Evolutionary conservation across 2,329 filamentous ascomycete species (phyloP), one percentile per base, ranked within the genome.

Genomic region (Botrytis deweyae): DNA sequence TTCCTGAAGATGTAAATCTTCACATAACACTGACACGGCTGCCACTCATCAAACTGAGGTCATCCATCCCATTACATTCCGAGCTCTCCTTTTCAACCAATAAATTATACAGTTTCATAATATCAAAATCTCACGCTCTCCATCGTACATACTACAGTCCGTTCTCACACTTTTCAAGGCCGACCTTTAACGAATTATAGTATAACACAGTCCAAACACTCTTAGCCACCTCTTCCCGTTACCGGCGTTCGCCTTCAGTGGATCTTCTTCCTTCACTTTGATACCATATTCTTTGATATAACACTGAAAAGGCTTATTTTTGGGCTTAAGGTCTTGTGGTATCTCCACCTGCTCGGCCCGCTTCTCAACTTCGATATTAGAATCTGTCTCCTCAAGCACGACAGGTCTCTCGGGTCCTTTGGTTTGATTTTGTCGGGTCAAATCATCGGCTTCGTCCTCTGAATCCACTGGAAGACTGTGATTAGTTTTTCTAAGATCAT

Each of bases 271-370:
- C 4, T 63, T 29, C 3, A 86, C 81, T 72, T 82, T 85, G 64
- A 92, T 83, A 9, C 92, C 92, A 77, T 92, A 94, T 80, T 94
- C 91, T 76, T 86, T 86, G 75, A 95, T 86, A 78, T 91, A 93
- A 80, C 92, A 94, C 2, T 84, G 82, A 78, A 94, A 94, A 0
- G 91, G 88, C 49, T 83, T 85, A 72, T 90, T 91, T 1, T 84
- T 78, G 1, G 75, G 70, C n/a, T 66, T 46, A 74, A 77, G n/a
- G 74, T 78, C 64, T 69, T n/a, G 29, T 20, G n/a, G 29, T 16
- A 16, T 9, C 46, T 29, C 76, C 40, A 59, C 52, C 44, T 73
- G 61, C 29, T 42, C 59, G 40, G n/a, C 22, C 3, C 4, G 14
- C 29, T 44, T 29, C 0, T 64, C 6, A 22, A 7, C 49, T 49